Evolutionary conservation across 106 monocot species (phyloP), one percentile per base, ranked within the genome.

Genomic region (Posidonia australis): DNA sequence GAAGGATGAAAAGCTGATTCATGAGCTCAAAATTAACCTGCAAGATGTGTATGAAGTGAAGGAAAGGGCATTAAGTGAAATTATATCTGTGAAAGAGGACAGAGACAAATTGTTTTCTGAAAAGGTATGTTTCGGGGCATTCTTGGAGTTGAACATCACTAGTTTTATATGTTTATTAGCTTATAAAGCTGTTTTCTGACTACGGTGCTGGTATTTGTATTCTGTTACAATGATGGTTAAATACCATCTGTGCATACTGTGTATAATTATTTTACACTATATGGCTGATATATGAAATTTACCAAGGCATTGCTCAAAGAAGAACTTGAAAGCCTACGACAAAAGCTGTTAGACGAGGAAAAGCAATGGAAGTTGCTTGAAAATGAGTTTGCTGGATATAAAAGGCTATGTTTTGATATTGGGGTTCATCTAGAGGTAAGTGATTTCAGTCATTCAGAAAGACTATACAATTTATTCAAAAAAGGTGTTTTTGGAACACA

Each of bases 361-460:
- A 70, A 19, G 19, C 75, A 77, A 27, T 80, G 74, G 67, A 81
- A 72, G 54, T 52, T 46, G 29, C 90, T 83, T 67, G 80, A 90
- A 78, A 77, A 78, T 68, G 82, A 90, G 64, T 60, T 83, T 66
- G 31, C 51, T 36, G 70, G 76, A 52, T 30, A 80, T 42, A 83
- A 76, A 52, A 70, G 73, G 32, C 46, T 61, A 67, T 30, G 73
- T 16, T 28, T 44, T 62, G 51, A 77, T 30, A 55, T 71, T 19
- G 60, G 30, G 64, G 43, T 58, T 44, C 75, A 77, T 30, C 67
- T 51, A 43, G 77, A 86, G 83, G 90, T 80, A 82, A 19, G 17
- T 44, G 49, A 17, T 49, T 14, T 17, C 16, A 12, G 5, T 49
- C 13, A 49, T 49, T 49, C 49, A 49, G 28, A 36, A 52, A 67